These are phyloP conservation scores for Codiaeum variegatum DNA, from an alignment of 441 rosid species.

Conservation along the genomic window DNA sequence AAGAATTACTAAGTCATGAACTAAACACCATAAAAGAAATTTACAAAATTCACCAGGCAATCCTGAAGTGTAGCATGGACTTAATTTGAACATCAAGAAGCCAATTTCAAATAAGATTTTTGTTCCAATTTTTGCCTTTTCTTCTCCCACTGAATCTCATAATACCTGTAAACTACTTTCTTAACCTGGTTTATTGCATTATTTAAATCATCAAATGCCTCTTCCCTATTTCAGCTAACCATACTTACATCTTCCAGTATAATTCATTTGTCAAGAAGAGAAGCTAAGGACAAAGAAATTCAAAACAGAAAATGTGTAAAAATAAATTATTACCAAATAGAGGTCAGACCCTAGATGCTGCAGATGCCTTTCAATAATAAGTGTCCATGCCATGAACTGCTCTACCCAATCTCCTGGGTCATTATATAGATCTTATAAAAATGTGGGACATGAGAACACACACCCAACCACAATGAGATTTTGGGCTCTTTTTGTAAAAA, in stretches of 20 bases:
- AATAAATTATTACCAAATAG: constrained; percentile 7
- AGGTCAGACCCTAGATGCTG: neutral
- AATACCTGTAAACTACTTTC: constrained; percentile 46
- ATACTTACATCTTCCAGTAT: constrained; percentile 26
- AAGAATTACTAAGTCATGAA: neutral
- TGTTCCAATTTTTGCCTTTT: too few relatives aligned
- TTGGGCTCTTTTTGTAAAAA: neutral
- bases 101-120: neutral
- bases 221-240: constrained; percentile 32
- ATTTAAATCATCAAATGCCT: constrained; percentile 34
- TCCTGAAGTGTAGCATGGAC: constrained; percentile 2
- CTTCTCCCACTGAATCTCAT: neutral
- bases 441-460: neutral
- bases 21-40: neutral
- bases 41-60: neutral
- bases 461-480: neutral
- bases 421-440: neutral
- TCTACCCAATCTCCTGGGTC: neutral
- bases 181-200: constrained; percentile 33
- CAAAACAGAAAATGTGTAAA: constrained; percentile 16
- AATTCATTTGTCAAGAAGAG: constrained; percentile 26
- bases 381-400: neutral
- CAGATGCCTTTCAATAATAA: neutral
- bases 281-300: constrained; percentile 26
- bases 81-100: neutral